phyloP scores from a whole-genome alignment of 2,329 filamentous ascomycete species.

The Penicillium expansum region DNA sequence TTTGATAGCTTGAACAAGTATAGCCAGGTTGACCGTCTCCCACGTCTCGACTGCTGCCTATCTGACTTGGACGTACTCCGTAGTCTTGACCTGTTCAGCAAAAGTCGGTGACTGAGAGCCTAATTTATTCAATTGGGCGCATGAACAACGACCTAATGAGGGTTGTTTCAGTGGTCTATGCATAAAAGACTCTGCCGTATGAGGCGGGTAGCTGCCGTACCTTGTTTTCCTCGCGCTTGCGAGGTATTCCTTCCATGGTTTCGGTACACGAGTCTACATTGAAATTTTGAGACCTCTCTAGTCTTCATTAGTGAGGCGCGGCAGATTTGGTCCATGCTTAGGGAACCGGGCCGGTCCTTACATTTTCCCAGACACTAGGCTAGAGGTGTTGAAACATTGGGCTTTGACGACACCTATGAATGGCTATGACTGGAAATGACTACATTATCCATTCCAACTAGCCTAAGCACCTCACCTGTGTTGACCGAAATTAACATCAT shows the following conservation, averaged over 20 bases:
- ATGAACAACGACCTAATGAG: constrained; percentile 63
- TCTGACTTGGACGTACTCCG: neutral
- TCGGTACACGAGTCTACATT: constrained; percentile 65
- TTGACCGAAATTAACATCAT: neutral
- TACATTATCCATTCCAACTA: constrained; percentile 25
- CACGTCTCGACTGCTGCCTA: neutral
- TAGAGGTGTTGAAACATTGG: neutral
- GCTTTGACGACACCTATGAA: neutral
- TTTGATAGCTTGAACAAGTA: constrained; percentile 61
- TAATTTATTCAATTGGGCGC: neutral
- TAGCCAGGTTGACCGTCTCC: neutral
- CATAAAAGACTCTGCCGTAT: constrained; percentile 10
- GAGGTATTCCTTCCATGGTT: constrained; percentile 68
- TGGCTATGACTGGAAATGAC: no score
- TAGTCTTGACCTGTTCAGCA: neutral
- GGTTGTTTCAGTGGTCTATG: neutral
- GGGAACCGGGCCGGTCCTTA: constrained; percentile 41
- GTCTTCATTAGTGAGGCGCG: constrained; percentile 53
- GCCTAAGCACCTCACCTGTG: neutral
- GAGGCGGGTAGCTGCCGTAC: constrained; percentile 42
- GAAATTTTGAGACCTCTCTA: constrained; percentile 65
- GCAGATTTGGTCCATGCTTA: constrained; percentile 53
- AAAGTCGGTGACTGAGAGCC: neutral
- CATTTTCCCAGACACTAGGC: neutral
- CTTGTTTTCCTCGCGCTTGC: constrained; percentile 56